These are phyloP conservation scores for Euphorbia pulcherrima DNA, from an alignment of 345 rosid species.

Conservation along the genomic window DNA sequence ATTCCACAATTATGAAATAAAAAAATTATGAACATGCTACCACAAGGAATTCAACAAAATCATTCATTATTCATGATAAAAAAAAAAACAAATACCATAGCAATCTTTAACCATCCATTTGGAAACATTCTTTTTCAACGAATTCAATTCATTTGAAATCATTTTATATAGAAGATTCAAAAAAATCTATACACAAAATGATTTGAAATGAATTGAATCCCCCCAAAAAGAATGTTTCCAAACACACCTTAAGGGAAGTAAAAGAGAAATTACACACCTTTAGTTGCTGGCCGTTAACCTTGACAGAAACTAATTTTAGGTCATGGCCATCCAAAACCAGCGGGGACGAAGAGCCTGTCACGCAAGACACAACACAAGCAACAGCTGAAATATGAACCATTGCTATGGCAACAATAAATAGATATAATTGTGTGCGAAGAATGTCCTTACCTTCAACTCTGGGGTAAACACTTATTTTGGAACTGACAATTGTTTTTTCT, in stretches of 20 bases:
- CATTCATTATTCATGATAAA: not conserved
- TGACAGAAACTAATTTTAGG: conserved; percentile 67
- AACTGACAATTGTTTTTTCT: conserved; percentile 87
- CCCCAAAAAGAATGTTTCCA: too few relatives aligned
- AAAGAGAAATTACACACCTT: conserved; percentile 43
- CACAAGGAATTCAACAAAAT: not conserved
- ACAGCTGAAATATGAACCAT: not conserved
- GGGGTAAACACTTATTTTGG: conserved; percentile 67
- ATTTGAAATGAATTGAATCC: too few relatives aligned
- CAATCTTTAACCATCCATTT: not conserved
- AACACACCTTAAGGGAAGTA: not conserved
- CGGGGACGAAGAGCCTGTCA: conserved; percentile 61
- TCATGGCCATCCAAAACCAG: conserved; percentile 82
- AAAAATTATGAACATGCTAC: not conserved
- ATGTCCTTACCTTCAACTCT: conserved; percentile 65
- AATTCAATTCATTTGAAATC: too few relatives aligned
- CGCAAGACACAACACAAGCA: not conserved
- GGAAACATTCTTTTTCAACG: too few relatives aligned
- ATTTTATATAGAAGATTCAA: too few relatives aligned
- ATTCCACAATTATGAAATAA: not conserved
- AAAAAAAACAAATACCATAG: too few relatives aligned
- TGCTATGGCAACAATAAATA: not conserved
- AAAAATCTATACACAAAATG: too few relatives aligned
- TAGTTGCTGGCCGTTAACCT: conserved; percentile 59
- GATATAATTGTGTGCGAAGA: conserved; percentile 5